Evolutionary conservation across 176 grass and related monocot genomes (phyloP).

Genomic region (Oryza meridionalis): DNA sequence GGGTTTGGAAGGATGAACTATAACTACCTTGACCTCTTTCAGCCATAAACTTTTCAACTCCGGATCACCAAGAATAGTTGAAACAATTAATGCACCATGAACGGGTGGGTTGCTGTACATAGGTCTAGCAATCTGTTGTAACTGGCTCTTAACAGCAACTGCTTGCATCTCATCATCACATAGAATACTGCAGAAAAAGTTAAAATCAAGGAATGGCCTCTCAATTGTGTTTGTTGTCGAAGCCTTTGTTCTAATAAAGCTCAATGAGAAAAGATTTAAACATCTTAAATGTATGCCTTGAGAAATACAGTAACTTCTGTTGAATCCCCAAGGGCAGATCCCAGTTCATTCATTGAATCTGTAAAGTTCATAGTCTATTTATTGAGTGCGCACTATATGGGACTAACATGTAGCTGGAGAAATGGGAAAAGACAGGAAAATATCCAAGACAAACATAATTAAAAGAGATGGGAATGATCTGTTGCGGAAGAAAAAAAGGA

Average conservation of each 20-base stretch:
- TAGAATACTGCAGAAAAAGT: slow-evolving; percentile 64
- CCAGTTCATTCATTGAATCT: background rate
- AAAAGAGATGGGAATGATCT: background rate
- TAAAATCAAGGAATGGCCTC: background rate
- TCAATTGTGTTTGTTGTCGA: background rate
- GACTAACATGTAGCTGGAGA: slow-evolving; percentile 10
- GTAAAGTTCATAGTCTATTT: background rate
- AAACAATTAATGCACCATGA: slow-evolving; percentile 88
- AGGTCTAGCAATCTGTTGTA: slow-evolving; percentile 91
- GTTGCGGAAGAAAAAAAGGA: background rate
- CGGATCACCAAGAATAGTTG: slow-evolving; percentile 80
- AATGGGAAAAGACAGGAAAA: slow-evolving; percentile 21
- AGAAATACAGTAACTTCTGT: slow-evolving; percentile 1
- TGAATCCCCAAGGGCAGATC: background rate
- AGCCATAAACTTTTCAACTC: slow-evolving; percentile 86
- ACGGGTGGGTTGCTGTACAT: slow-evolving; percentile 98
- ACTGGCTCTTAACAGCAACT: slow-evolving; percentile 89
- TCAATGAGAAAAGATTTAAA: background rate
- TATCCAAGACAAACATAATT: background rate
- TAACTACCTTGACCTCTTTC: slow-evolving; percentile 87
- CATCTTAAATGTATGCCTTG: background rate
- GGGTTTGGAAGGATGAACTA: background rate
- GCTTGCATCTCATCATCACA: slow-evolving; percentile 93
- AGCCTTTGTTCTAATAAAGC: background rate
- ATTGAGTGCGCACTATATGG: background rate